Evolutionary conservation across 1,284 basidiomycete genomes (phyloP).

Genomic region (Meripilus lineatus): DNA sequence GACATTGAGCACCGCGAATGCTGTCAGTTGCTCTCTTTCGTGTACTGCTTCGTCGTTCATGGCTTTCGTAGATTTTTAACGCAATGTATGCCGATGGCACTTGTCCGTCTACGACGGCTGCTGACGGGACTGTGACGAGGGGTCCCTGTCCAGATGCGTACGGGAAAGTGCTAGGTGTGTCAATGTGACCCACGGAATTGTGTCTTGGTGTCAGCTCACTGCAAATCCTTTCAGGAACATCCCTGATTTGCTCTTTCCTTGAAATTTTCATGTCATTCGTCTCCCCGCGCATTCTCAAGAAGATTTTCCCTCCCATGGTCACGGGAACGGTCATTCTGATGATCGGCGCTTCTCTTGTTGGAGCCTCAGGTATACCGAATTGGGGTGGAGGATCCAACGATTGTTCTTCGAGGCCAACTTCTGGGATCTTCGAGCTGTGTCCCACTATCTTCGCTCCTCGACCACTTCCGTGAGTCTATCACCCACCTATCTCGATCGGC

Average conservation of each 20-base stretch:
- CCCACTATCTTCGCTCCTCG: constrained; percentile 63
- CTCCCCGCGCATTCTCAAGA: constrained; percentile 56
- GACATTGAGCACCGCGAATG: constrained; percentile 70
- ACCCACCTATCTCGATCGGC: not conserved
- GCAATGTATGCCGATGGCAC: constrained; percentile 77
- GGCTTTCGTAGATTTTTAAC: constrained; percentile 45
- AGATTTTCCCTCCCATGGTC: constrained; percentile 79
- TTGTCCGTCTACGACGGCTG: constrained; percentile 55
- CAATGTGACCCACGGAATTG: not conserved
- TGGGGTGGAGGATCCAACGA: constrained; percentile 82
- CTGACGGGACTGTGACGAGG: constrained; percentile 58
- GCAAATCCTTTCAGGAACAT: constrained; percentile 47
- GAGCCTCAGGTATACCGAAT: constrained; percentile 68
- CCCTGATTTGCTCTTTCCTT: constrained; percentile 75
- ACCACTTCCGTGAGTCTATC: constrained; percentile 35
- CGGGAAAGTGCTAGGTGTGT: constrained; percentile 65
- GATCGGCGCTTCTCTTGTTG: constrained; percentile 76
- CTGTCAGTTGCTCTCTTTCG: constrained; percentile 35
- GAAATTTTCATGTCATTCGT: constrained; percentile 79
- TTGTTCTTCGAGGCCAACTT: constrained; percentile 53
- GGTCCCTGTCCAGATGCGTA: constrained; percentile 77
- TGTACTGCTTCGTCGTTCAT: not conserved
- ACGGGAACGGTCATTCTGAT: constrained; percentile 73
- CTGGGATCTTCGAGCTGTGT: constrained; percentile 66
- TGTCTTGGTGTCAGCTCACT: not conserved